phyloP scores from a whole-genome alignment of 2,329 filamentous ascomycete species.

The Diaporthe aspalathi region DNA sequence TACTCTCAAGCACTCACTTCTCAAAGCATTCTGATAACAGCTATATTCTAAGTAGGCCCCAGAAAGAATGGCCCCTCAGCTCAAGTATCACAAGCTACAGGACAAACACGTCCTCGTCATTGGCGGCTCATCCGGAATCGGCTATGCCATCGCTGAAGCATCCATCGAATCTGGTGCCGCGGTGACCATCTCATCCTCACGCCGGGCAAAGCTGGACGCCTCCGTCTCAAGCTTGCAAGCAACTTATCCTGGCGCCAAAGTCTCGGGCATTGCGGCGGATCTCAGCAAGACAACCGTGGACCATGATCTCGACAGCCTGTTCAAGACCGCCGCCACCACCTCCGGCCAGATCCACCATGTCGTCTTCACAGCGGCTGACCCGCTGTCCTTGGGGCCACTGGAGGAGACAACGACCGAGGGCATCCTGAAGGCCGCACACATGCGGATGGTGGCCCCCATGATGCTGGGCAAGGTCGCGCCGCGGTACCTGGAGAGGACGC shows the following conservation, averaged over 20 bases:
- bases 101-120: conserved; percentile 65
- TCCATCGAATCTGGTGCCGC: conserved; percentile 64
- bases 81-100: conserved; percentile 48
- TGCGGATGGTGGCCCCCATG: conserved; percentile 48
- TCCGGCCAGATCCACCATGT: conserved; percentile 42
- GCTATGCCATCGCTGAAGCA: conserved; percentile 69
- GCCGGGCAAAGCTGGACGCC: conserved; percentile 57
- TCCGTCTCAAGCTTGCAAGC: conserved; percentile 50
- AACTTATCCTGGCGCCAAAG: conserved; percentile 30
- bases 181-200: conserved; percentile 70
- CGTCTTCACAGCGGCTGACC: conserved; percentile 47
- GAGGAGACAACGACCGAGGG: conserved; percentile 43
- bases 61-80: conserved; percentile 42
- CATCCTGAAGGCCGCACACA: conserved; percentile 44
- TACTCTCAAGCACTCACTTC: background rate
- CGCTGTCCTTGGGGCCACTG: conserved; percentile 41
- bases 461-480: conserved; percentile 48
- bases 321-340: conserved; percentile 35
- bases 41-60: too few relatives aligned
- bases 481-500: conserved; percentile 43
- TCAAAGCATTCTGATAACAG: background rate
- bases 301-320: conserved; percentile 46
- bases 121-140: conserved; percentile 73
- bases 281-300: conserved; percentile 45
- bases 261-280: conserved; percentile 46